Percentiles rank a stretch among this genome's conserved stretches.
phyloP scores from a whole-genome alignment of 176 grass and related monocot species.

The Coix lacrymajobi region DNA sequence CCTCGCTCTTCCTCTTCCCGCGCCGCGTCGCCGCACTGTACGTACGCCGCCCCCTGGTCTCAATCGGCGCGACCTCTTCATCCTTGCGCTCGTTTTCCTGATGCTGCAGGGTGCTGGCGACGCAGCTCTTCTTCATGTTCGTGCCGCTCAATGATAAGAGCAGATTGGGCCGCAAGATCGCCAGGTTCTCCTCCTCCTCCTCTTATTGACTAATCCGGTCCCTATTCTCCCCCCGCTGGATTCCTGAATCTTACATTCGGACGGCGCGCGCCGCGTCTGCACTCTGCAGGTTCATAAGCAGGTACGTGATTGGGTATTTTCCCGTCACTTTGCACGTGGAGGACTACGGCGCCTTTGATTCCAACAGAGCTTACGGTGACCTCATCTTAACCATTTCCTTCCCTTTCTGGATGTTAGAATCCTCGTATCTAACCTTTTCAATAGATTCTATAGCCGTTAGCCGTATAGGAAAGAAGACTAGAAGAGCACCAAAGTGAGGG shows the following conservation, averaged over 20 bases:
- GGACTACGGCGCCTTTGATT: conserved; percentile 68
- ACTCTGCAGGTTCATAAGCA: conserved; percentile 81
- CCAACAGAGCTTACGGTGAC: conserved; percentile 71
- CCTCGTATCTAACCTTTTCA: neutral
- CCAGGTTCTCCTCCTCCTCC: conserved; percentile 39
- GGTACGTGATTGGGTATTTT: conserved; percentile 73
- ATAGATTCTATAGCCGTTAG: neutral
- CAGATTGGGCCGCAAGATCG: conserved; percentile 55
- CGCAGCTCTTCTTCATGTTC: conserved; percentile 87
- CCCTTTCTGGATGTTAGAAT: neutral
- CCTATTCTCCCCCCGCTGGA: neutral
- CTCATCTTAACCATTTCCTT: conserved; percentile 7
- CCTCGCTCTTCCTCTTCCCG: conserved; percentile 71
- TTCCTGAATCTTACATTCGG: conserved; percentile 27
- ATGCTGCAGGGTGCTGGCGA: conserved; percentile 50
- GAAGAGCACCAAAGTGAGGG: neutral
- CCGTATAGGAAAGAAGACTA: neutral
- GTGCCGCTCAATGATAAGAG: conserved; percentile 51
- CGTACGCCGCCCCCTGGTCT: neutral
- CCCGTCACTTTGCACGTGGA: conserved; percentile 76
- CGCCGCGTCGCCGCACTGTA: conserved; percentile 64
- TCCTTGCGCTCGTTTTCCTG: neutral
- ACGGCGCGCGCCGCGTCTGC: neutral
- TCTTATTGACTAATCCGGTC: neutral
- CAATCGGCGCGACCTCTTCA: neutral